phyloP scores from a whole-genome alignment of 2,329 filamentous ascomycete genomes.

The Harringtonia aguacate region DNA sequence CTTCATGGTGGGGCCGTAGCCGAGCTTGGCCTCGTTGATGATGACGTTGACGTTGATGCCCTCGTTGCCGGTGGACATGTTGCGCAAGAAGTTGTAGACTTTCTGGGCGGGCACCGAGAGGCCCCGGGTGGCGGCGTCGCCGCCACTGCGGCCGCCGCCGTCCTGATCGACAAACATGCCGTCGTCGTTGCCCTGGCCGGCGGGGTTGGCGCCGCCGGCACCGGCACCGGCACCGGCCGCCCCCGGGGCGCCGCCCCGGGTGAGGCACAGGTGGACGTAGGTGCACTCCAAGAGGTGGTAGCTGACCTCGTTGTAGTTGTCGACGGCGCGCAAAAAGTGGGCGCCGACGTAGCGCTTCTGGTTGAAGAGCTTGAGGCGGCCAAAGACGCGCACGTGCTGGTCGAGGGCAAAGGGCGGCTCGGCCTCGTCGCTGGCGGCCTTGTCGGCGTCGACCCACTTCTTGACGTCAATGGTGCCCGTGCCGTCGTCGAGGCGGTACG shows the following conservation, averaged over 20 bases:
- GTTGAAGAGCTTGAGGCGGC: slow-evolving; percentile 73
- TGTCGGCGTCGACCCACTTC: slow-evolving; percentile 66
- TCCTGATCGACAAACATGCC: slow-evolving; percentile 44
- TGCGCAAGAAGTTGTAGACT: slow-evolving; percentile 61
- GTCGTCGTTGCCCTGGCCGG: slow-evolving; percentile 26
- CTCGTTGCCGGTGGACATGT: slow-evolving; percentile 62
- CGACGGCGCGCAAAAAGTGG: slow-evolving; percentile 68
- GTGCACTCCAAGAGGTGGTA: slow-evolving; percentile 88
- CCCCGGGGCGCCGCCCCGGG: slow-evolving; percentile 53
- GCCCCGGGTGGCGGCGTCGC: slow-evolving; percentile 25
- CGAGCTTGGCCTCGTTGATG: slow-evolving; percentile 52
- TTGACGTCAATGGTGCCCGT: slow-evolving; percentile 88
- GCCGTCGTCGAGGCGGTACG: slow-evolving; percentile 89
- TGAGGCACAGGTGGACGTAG: slow-evolving; percentile 77
- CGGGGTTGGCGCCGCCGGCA: slow-evolving; percentile 19
- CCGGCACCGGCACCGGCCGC: slow-evolving; percentile 19
- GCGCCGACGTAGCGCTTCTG: slow-evolving; percentile 74
- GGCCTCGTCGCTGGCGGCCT: slow-evolving; percentile 28
- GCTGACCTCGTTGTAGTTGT: slow-evolving; percentile 84
- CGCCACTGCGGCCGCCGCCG: slow-evolving; percentile 25
- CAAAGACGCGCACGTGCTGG: slow-evolving; percentile 76
- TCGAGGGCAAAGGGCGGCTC: slow-evolving; percentile 51
- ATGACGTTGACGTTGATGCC: slow-evolving; percentile 76
- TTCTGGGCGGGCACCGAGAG: slow-evolving; percentile 51
- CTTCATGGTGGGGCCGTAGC: slow-evolving; percentile 57